Evolutionary conservation across 305 asterid genomes (phyloP), one percentile per base, ranked within the genome.

Genomic region (Rubia occidens): DNA sequence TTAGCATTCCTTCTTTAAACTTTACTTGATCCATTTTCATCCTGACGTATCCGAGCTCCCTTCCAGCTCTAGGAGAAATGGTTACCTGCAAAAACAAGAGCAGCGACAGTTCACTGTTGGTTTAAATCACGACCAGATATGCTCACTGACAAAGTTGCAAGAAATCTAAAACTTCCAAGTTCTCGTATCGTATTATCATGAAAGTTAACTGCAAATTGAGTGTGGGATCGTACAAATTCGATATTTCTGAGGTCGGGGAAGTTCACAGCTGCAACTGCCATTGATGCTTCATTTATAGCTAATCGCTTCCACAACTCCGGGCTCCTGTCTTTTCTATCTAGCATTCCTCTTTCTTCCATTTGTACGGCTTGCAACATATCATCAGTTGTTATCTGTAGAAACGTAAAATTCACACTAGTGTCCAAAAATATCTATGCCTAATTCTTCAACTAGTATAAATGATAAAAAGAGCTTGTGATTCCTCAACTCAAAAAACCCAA

Each of bases 281-380:
- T 84, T 61, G 97, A 86, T 67, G 99, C 95, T 84, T 91, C 96
- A 78, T 89, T 87, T 47, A 91, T 77, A 73, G 99, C 99, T 40
- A 91, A 86, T 83, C 86, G 99, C 89, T 81, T 94, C 99, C 97
- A 90, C 70, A 61, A 82, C 74, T 85, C 95, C 11, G 88, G 87
- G 85, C 95, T 89, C 83, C 96, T 86, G 71, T 89, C 97, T 85
- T 85, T 94, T 74, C 84, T 87, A 69, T 87, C 96, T 64, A 86
- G 85, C 95, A 86, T 82, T 71, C 99, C 97, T 69, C 88, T 78
- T 80, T 94, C 97, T 88, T 94, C 97, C 75, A 94, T 85, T 87
- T 90, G 96, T 43, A 96, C 99, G 74, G 97, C 96, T 94, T 94
- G 97, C 77, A 90, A 73, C 85, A 94, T 80, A 78, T 94, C 97